Percentiles rank a stretch among this genome's conserved stretches.
Conservation (phyloP, 306 rosid genomes). For the Inga laurina region DNA sequence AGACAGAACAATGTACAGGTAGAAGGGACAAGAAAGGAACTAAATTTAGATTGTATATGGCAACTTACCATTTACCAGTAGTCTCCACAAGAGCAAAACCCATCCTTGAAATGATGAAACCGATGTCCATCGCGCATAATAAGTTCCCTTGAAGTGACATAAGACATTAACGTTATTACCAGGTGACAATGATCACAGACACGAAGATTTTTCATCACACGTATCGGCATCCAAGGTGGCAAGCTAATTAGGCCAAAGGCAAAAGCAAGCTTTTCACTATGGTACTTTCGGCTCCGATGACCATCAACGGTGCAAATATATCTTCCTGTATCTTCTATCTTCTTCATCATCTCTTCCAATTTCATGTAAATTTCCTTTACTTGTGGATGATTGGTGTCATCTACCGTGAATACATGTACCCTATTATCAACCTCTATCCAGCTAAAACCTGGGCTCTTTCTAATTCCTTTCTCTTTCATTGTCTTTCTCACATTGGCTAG, state of each 20-base stretch:
- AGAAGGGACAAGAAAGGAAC: neutral
- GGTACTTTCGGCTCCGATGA: constrained; percentile 23
- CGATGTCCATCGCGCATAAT: constrained; percentile 35
- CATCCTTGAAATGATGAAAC: constrained; percentile 40
- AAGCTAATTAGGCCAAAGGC: constrained; percentile 2
- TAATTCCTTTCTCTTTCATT: constrained; percentile 12
- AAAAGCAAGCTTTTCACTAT: constrained; percentile 11
- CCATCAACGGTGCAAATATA: neutral
- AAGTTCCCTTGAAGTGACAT: constrained; percentile 36
- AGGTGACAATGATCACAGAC: neutral
- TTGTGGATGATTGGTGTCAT: constrained; percentile 40
- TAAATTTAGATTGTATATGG: neutral
- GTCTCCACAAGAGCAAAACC: constrained; percentile 42
- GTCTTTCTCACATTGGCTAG: constrained; percentile 36
- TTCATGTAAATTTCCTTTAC: constrained; percentile 35
- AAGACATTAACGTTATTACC: constrained; percentile 33
- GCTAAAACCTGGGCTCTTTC: constrained; percentile 4
- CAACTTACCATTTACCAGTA: constrained; percentile 38
- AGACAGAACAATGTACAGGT: neutral
- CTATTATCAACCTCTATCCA: constrained; percentile 26
- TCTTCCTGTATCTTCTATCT: constrained; percentile 37
- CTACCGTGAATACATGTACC: constrained; percentile 46
- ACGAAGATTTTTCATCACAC: neutral
- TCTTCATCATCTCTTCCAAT: constrained; percentile 32
- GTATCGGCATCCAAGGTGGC: neutral